phyloP scores from a whole-genome alignment of 768 basidiomycete species.

The Leccinellum albellum region DNA sequence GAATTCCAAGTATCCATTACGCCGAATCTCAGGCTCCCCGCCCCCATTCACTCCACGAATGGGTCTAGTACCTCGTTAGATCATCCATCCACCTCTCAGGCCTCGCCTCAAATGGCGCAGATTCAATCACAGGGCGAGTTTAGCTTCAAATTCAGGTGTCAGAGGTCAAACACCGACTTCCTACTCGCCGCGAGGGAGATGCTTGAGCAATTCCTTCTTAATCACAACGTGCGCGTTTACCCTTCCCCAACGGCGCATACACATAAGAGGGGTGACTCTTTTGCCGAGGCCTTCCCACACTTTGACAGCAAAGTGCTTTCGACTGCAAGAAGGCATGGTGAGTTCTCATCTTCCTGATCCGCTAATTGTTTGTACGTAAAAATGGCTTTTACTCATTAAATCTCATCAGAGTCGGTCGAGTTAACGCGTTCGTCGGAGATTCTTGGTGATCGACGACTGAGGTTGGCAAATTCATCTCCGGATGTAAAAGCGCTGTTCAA shows the following conservation, averaged over 20 bases:
- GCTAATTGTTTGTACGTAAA: conserved; percentile 31
- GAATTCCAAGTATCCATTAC: conserved; percentile 90
- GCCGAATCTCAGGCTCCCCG: conserved; percentile 62
- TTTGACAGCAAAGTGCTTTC: conserved; percentile 94
- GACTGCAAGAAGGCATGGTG: conserved; percentile 65
- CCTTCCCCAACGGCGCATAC: conserved; percentile 74
- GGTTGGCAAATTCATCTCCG: conserved; percentile 85
- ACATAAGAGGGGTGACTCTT: conserved; percentile 87
- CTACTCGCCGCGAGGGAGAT: conserved; percentile 85
- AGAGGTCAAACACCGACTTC: conserved; percentile 92
- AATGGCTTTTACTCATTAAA: conserved; percentile 2
- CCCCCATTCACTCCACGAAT: conserved; percentile 38
- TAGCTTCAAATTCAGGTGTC: conserved; percentile 94
- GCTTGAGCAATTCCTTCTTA: conserved; percentile 85
- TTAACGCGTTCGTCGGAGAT: conserved; percentile 62
- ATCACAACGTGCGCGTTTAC: conserved; percentile 80
- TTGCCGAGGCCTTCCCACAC: conserved; percentile 93
- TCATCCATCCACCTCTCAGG: conserved; percentile 32
- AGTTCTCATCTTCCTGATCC: conserved; percentile 16
- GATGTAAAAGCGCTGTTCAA: conserved; percentile 96
- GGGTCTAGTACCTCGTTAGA: conserved; percentile 50
- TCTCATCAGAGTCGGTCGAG: conserved; percentile 64
- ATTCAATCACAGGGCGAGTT: conserved; percentile 50
- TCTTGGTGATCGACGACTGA: conserved; percentile 66
- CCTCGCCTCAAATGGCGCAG: conserved; percentile 18